Evolutionary conservation across 2,329 filamentous ascomycete species (phyloP), one percentile per base, ranked within the genome.

Genomic region (Phaeosphaeria sp.): DNA sequence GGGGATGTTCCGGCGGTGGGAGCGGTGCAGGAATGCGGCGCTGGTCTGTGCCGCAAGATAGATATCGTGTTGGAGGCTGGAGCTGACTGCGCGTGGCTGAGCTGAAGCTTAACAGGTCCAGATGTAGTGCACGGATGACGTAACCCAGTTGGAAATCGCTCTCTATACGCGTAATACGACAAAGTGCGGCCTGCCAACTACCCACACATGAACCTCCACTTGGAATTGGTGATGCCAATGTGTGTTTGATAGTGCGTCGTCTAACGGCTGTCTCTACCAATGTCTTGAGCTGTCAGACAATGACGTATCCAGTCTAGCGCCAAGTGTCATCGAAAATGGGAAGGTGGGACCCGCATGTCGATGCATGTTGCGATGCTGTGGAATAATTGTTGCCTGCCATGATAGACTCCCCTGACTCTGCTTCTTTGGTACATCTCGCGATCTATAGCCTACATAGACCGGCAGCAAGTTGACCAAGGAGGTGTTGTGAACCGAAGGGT

Each of bases 81-180:
- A 62, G 63, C 58, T 66, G 61, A 51, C 53, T 46, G 20, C 41
- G 54, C 42, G 62, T 55, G 63, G 65, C 67, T 67, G 65, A 63
- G 63, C 60, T 63, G 52, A 50, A 59, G 56, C 52, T 50, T 50
- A 43, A 55, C 46, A 47, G 67, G 65, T 64, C 67, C 67, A 30
- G 43, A 43, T 18, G 17, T 6, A 30, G 49, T 22, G 43, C 21
- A 50, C 58, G 53, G 64, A 66, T 70, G 67, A 70, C 67, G 67
- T 70, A 70, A 70, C 59, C 21, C 51, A 20, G 43, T 20, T 50
- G 60, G 55, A 54, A 43, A 48, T 47, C 43, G 23, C 46, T 53
- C 55, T 55, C 56, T 54, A 56, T 50, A 36, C 2, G 42, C 52
- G 22, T 2, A 41, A 10, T 21, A 6, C 10, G 44, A 20, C 46